phyloP scores from a whole-genome alignment of 2,329 filamentous ascomycete species.

The Elsinoe fawcettii region DNA sequence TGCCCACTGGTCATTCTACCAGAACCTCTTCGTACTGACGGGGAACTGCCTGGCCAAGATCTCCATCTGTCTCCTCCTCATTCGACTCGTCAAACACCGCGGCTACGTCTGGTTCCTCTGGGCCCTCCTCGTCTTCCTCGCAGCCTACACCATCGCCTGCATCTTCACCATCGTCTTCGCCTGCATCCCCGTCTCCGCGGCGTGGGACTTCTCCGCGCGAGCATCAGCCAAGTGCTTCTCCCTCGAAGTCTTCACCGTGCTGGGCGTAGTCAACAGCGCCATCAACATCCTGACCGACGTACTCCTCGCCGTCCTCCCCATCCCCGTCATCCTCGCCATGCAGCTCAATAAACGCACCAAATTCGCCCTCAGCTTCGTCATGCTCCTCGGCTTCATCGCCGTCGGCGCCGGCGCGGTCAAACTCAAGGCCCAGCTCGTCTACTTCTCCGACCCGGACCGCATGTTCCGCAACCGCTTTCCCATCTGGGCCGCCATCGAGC shows the following conservation, averaged over 20 bases:
- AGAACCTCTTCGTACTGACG: slow-evolving; percentile 41
- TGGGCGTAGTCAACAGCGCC: slow-evolving; percentile 42
- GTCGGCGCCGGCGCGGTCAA: slow-evolving; percentile 39
- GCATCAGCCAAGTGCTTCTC: slow-evolving; percentile 38
- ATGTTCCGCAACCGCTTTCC: slow-evolving; percentile 35
- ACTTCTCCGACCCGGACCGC: slow-evolving; percentile 31
- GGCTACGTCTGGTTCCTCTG: slow-evolving; percentile 37
- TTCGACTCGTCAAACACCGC: slow-evolving; percentile 36
- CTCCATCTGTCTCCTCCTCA: slow-evolving; percentile 40
- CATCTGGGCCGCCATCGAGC: slow-evolving; percentile 40
- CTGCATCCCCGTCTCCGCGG: slow-evolving; percentile 39
- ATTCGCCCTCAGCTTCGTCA: slow-evolving; percentile 30
- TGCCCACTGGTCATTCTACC: slow-evolving; percentile 38
- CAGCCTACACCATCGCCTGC: slow-evolving; percentile 37
- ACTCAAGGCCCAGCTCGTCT: slow-evolving; percentile 31
- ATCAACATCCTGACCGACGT: slow-evolving; percentile 36
- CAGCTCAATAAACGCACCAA: slow-evolving; percentile 38
- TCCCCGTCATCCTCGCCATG: slow-evolving; percentile 38
- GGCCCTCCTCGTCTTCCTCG: slow-evolving; percentile 37
- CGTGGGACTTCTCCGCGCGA: slow-evolving; percentile 33
- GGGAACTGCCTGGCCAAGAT: slow-evolving; percentile 42
- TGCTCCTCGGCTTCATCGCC: slow-evolving; percentile 36
- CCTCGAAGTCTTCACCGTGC: slow-evolving; percentile 33
- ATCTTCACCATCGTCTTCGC: slow-evolving; percentile 42
- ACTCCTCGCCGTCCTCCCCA: slow-evolving; percentile 36